Conservation (phyloP, 2,329 filamentous ascomycete genomes). For the Drechslera avenae region DNA sequence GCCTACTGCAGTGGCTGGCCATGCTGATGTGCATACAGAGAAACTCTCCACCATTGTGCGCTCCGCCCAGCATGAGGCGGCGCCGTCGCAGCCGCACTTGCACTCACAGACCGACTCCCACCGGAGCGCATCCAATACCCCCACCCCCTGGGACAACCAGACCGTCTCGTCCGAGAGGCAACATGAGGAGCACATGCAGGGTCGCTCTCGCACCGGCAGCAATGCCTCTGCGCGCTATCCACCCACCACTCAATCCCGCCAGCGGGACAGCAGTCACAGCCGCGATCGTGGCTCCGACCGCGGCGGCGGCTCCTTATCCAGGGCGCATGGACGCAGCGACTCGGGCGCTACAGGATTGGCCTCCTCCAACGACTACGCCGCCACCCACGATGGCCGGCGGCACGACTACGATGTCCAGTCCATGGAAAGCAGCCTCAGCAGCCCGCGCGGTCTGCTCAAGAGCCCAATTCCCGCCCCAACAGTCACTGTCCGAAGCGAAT, state of each 20-base stretch:
- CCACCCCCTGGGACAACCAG: slow-evolving; percentile 70
- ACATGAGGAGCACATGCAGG: slow-evolving; percentile 48
- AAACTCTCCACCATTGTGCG: slow-evolving; percentile 94
- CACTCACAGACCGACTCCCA: slow-evolving; percentile 18
- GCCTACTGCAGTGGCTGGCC: slow-evolving; percentile 12
- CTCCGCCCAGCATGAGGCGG: slow-evolving; percentile 72
- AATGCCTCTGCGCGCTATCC: slow-evolving; percentile 42
- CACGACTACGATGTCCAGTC: slow-evolving; percentile 97
- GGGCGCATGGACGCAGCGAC: slow-evolving; percentile 72
- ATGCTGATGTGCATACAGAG: slow-evolving; percentile 61
- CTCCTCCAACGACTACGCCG: slow-evolving; percentile 80
- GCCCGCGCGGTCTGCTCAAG: slow-evolving; percentile 70
- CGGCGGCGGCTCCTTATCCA: slow-evolving; percentile 49
- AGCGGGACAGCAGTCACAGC: slow-evolving; percentile 48
- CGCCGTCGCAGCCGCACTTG: slow-evolving; percentile 1
- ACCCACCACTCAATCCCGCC: slow-evolving; percentile 32
- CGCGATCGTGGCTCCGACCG: slow-evolving; percentile 46
- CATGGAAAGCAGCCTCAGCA: slow-evolving; percentile 85
- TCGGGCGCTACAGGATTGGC: slow-evolving; percentile 73
- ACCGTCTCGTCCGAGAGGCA: slow-evolving; percentile 51
- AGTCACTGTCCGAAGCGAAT: slow-evolving; percentile 96
- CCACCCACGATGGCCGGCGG: slow-evolving; percentile 74
- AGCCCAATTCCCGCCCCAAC: slow-evolving; percentile 90
- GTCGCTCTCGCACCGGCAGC: slow-evolving; percentile 42
- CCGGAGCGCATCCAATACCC: slow-evolving; percentile 61